phyloP scores from a whole-genome alignment of 78 protist genomes.

The Dictyostelium intermedium region DNA sequence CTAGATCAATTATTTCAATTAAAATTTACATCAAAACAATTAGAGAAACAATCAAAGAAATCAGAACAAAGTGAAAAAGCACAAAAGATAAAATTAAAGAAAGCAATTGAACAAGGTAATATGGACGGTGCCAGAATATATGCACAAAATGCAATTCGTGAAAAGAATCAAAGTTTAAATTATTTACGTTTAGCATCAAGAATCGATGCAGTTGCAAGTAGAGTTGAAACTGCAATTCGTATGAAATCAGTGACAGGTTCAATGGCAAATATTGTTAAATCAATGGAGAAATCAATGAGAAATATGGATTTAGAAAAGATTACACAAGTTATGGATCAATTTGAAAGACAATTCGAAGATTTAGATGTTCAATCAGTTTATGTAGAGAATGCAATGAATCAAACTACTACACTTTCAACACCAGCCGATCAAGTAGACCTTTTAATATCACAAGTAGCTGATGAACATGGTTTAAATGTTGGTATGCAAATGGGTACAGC shows the following conservation, averaged over 20 bases:
- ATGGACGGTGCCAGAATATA: conserved; percentile 96
- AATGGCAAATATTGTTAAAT: conserved; percentile 91
- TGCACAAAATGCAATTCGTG: conserved; percentile 97
- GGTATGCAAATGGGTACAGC: conserved; percentile 77
- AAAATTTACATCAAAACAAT: conserved; percentile 78
- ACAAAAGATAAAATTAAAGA: conserved; percentile 72
- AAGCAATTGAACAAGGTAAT: conserved; percentile 96
- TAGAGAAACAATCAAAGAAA: conserved; percentile 67
- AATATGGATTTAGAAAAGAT: conserved; percentile 94
- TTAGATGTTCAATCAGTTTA: conserved; percentile 92
- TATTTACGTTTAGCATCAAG: conserved; percentile 91
- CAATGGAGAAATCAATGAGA: conserved; percentile 91
- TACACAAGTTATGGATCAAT: conserved; percentile 94
- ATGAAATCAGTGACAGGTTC: conserved; percentile 92
- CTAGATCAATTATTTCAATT: conserved; percentile 84
- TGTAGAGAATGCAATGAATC: conserved; percentile 93
- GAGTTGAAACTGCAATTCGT: conserved; percentile 93
- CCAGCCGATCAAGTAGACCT: conserved; percentile 95
- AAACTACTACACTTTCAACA: conserved; percentile 85
- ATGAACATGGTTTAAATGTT: conserved; percentile 91
- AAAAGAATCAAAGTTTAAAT: conserved; percentile 93
- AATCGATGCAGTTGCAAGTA: conserved; percentile 97
- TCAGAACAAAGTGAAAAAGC: conserved; percentile 77
- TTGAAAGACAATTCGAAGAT: conserved; percentile 96
- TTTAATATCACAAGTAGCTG: conserved; percentile 94